Percentiles rank a stretch among this genome's conserved stretches.
These are phyloP conservation scores for Phellinidium pouzarii DNA, from an alignment of 1,284 basidiomycete genomes.

Conservation along the genomic window DNA sequence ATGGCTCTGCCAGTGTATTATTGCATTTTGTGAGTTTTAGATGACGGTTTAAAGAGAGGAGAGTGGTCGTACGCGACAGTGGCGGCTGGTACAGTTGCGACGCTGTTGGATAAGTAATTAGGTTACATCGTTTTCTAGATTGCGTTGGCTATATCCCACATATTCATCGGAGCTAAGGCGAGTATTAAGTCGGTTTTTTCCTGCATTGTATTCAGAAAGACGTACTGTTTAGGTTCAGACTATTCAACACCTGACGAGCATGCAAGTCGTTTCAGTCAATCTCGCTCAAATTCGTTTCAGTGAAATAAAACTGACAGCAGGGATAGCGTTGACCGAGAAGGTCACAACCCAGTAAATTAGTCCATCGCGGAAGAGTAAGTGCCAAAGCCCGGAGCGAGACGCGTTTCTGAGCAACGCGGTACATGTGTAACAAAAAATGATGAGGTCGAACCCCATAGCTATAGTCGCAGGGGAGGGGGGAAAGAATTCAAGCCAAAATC, in stretches of 20 bases:
- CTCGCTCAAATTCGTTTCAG: too few relatives aligned
- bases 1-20: conserved; percentile 37
- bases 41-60: background rate
- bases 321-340: conserved; percentile 57
- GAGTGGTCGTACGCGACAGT: conserved; percentile 45
- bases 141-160: conserved; percentile 35
- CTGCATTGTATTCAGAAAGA: too few relatives aligned
- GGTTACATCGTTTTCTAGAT: background rate
- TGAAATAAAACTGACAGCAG: conserved; percentile 44
- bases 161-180: conserved; percentile 51
- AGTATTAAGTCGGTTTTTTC: conserved; percentile 8
- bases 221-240: conserved; percentile 52
- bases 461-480: conserved; percentile 2
- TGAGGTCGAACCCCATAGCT: conserved; percentile 65
- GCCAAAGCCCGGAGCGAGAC: conserved; percentile 48
- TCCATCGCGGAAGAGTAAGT: conserved; percentile 64
- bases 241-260: conserved; percentile 41
- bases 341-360: conserved; percentile 59
- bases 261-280: background rate
- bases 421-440: conserved; percentile 49
- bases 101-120: conserved; percentile 20
- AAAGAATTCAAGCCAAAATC: too few relatives aligned
- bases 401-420: conserved; percentile 43
- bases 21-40: background rate
- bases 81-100: conserved; percentile 45